A percentile compares a stretch with the other conserved stretches of the same genome.
Evolutionary conservation across 495 filamentous ascomycete genomes (phyloP).

Genomic region (Lophium mytilinum): DNA sequence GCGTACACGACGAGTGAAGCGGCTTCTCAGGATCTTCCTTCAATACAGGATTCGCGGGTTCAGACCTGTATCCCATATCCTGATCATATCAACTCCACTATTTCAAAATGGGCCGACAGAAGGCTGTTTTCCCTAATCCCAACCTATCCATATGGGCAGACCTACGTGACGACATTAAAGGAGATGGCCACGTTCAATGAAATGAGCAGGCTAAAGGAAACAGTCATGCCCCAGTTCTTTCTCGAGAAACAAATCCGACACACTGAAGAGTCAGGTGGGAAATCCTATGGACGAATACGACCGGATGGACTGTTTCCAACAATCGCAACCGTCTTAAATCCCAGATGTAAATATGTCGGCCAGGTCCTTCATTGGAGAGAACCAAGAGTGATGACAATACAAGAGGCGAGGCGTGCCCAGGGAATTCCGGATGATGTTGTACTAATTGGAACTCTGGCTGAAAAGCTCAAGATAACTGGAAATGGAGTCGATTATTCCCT

Average conservation of each 20-base stretch:
- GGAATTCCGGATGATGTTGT: slow-evolving; percentile 61
- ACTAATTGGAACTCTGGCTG: slow-evolving; percentile 43
- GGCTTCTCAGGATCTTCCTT: slow-evolving; percentile 53
- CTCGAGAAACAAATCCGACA: too few species aligned
- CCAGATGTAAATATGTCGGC: too few species aligned
- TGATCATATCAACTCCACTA: slow-evolving; percentile 46
- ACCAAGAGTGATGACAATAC: slow-evolving; percentile 45
- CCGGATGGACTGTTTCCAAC: too few species aligned
- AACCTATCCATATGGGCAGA: too few species aligned
- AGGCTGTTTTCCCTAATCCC: background rate
- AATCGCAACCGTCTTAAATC: too few species aligned
- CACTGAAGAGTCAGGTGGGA: too few species aligned
- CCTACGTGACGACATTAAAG: too few species aligned
- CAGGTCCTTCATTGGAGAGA: slow-evolving; percentile 53
- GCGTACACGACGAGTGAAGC: slow-evolving; percentile 41
- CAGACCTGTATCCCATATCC: slow-evolving; percentile 50
- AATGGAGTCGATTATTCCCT: slow-evolving; percentile 64
- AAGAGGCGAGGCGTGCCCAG: slow-evolving; percentile 59
- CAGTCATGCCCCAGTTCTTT: too few species aligned
- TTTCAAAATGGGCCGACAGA: background rate
- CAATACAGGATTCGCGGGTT: slow-evolving; percentile 45
- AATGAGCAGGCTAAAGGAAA: too few species aligned
- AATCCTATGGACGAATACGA: too few species aligned
- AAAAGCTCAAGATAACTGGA: slow-evolving; percentile 56
- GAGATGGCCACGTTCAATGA: too few species aligned